These are phyloP conservation scores for Pythium aristosporum DNA, from an alignment of 352 stramenopile genomes.

Conservation along the genomic window DNA sequence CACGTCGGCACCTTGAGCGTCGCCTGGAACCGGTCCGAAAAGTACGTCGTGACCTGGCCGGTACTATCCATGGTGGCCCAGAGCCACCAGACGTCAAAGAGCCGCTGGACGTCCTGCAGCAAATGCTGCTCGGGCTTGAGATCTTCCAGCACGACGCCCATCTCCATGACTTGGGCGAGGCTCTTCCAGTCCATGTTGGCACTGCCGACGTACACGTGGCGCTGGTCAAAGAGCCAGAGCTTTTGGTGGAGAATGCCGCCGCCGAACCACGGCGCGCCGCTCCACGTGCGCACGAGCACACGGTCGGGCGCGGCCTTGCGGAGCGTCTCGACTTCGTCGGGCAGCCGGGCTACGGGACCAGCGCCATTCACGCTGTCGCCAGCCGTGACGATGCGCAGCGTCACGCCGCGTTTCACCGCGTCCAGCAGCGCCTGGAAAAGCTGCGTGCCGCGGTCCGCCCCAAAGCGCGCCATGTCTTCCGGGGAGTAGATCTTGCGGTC, in stretches of 20 bases:
- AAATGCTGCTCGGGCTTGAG: slow-evolving; percentile 32
- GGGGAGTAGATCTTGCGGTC: slow-evolving; percentile 55
- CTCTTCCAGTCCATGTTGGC: slow-evolving; percentile 89
- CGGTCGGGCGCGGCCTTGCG: slow-evolving; percentile 30
- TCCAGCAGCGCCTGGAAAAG: slow-evolving; percentile 54
- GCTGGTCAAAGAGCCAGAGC: slow-evolving; percentile 69
- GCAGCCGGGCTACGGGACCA: slow-evolving; percentile 23
- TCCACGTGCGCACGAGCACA: slow-evolving; percentile 61
- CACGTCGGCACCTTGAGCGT: slow-evolving; percentile 57
- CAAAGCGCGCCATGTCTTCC: slow-evolving; percentile 57
- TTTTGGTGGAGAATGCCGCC: slow-evolving; percentile 85
- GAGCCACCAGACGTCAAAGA: slow-evolving; percentile 77
- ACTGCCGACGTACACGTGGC: slow-evolving; percentile 72
- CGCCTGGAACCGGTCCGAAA: slow-evolving; percentile 57
- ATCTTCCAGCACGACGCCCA: slow-evolving; percentile 67
- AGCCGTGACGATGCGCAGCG: slow-evolving; percentile 54
- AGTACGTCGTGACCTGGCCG: slow-evolving; percentile 32
- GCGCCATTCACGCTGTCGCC: slow-evolving; percentile 23
- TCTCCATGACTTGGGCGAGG: slow-evolving; percentile 80
- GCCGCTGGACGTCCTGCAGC: slow-evolving; percentile 54
- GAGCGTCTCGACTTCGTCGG: slow-evolving; percentile 56
- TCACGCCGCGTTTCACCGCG: slow-evolving; percentile 48
- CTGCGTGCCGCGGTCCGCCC: slow-evolving; percentile 47
- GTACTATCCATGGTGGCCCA: slow-evolving; percentile 39
- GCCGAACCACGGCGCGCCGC: slow-evolving; percentile 64